Evolutionary conservation across 2,329 filamentous ascomycete species (phyloP), one percentile per base, ranked within the genome.

Genomic region (Calonectria fujianensis): DNA sequence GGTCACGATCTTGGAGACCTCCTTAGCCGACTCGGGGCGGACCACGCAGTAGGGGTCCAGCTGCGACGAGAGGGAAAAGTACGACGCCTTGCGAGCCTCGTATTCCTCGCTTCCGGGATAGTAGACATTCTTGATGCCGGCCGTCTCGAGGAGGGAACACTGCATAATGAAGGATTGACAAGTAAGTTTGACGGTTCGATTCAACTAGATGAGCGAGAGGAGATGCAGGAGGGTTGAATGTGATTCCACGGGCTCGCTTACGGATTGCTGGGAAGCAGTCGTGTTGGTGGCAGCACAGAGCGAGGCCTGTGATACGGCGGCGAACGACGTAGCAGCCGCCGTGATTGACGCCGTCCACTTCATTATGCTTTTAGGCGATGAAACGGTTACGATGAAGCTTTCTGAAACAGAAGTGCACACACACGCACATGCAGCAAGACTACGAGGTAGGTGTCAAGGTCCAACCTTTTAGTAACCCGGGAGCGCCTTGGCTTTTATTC

Each of bases 41-140:
- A 83, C 77, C 67, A 84, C 78, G 75, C 81, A 80, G 76, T 80
- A 80, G 0, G 81, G 77, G 2, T 75, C 76, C 65, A 80, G 76
- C 7, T 81, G 81, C 18, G 82, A 79, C 52, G 81, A 81, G 74
- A 80, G 80, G 7, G 82, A 83, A 31, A 68, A 75, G 71, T 72
- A 75, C 29, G 74, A 75, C 3, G 66, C 52, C n/a, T 70, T 68
- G 35, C 74, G 66, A 11, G 31, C 37, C 20, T 75, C 63, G 29
- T 75, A 75, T 10, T 35, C 37, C 20, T 70, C 67, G 13, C 66
- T 39, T 18, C 24, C 24, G 13, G 71, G 66, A 31, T 63, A 63
- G 14, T 18, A 63, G 57, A 63, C 57, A 31, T 63, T 63, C 57
- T 63, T 63, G 20, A 63, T 29, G 35, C 57, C 57, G 35, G 57